Evolutionary conservation across 2,329 filamentous ascomycete genomes (phyloP), one percentile per base, ranked within the genome.

Genomic region (Cercospora janseana): DNA sequence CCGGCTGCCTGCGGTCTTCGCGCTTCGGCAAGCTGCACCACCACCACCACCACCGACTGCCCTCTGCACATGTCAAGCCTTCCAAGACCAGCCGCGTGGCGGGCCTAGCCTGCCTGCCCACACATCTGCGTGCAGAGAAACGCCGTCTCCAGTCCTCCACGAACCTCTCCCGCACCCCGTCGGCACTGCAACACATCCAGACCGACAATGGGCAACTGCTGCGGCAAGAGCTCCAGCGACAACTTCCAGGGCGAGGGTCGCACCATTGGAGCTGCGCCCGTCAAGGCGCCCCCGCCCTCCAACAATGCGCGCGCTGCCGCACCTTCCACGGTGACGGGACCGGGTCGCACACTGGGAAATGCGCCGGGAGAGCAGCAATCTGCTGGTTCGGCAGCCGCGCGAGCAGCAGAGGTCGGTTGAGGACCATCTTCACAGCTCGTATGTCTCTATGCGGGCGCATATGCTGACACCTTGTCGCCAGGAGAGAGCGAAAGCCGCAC

Each of bases 141-240:
- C 21, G 13, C 26, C 13, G 18, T 10, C 16, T 20, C 29, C 31
- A 29, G 13, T 13, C 6, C 18, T 18, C 16, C 10, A 27, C 26
- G 6, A n/a, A 9, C 6, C 27, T 29, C 34, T 38, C 34, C 18
- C 13, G 20, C 34, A 23, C 24, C 12, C 18, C 31, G 31, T 16
- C 31, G 18, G 29, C 13, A 32, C 29, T 32, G 29, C 32, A 20
- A 37, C 12, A 21, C 34, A 6, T 38, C n/a, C 23, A n/a, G n/a
- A n/a, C n/a, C n/a, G n/a, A 38, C 23, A 8, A 95, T 96, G 91
- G 91, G 91, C 52, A 92, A 89, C 69, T 79, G 89, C 71, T 95
- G 88, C 75, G 87, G 88, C 67, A 90, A 88, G 55, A 49, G 50
- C 50, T 78, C 76, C 51, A 73, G 81, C 24, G 82, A 87, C 61